Evolutionary conservation across 495 filamentous ascomycete species (phyloP).

Genomic region (Coniosporium apollinis): DNA sequence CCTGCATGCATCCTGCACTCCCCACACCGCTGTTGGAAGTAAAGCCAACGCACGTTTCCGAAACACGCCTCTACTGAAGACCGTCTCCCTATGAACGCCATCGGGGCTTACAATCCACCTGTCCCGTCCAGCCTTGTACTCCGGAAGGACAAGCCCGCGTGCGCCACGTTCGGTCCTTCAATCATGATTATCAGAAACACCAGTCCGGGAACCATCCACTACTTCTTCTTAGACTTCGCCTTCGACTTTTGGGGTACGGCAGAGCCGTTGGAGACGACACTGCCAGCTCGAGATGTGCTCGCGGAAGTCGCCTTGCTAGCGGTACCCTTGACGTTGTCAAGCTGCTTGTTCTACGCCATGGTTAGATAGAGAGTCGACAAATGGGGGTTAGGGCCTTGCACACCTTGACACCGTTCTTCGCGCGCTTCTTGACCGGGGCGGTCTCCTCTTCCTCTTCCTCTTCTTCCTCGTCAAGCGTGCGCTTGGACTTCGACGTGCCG

Average conservation of each 20-base stretch:
- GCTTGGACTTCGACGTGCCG: slow-evolving; percentile 47
- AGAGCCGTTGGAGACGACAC: slow-evolving; percentile 34
- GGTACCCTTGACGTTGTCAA: slow-evolving; percentile 38
- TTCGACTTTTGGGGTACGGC: slow-evolving; percentile 33
- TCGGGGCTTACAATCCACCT: no score
- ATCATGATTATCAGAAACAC: no score
- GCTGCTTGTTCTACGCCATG: slow-evolving; percentile 37
- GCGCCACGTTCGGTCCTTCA: no score
- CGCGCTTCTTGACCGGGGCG: slow-evolving; percentile 81
- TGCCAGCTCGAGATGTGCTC: slow-evolving; percentile 38
- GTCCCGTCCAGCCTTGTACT: no score
- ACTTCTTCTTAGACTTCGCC: slow-evolving; percentile 12
- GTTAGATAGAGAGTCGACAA: slow-evolving; percentile 9
- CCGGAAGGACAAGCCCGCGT: no score
- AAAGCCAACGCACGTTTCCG: no score
- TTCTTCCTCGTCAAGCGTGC: slow-evolving; percentile 57
- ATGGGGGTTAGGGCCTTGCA: slow-evolving; percentile 5
- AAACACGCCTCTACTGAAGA: no score
- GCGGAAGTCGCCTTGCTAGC: slow-evolving; percentile 34
- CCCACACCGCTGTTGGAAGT: no score
- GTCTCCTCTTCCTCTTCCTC: slow-evolving; percentile 56
- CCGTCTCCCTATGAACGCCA: no score
- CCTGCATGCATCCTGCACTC: no score
- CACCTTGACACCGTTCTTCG: slow-evolving; percentile 60
- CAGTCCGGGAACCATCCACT: not conserved